Base-by-base conservation (phyloP, 768 basidiomycete genomes). In the Naganishia vishniacii region DNA sequence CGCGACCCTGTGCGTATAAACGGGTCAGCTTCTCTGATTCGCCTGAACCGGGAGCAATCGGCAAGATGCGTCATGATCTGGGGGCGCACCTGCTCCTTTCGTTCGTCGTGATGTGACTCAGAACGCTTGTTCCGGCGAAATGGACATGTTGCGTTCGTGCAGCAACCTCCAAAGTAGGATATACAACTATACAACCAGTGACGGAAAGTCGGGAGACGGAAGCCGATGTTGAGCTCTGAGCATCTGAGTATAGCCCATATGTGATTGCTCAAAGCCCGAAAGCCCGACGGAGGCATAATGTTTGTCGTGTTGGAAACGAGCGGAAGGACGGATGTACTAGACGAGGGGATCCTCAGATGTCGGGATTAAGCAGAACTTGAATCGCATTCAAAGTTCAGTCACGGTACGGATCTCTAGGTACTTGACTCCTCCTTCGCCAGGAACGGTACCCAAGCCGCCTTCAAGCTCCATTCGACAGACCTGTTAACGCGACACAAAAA, bases 381-480 rank as follows among this genome's bases (percentile, higher is more conserved):
- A 11, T 16, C 3, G 29, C 28, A 25, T 23, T 37, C 32, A 56
- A 15, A 56, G 53, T 29, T 56, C 53, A 12, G 60, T 56, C 28
- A 66, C 37, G n/a, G 59, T 62, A 8, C 58, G 31, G 13, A 62
- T 37, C 25, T 67, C 65, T 12, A 67, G 46, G 41, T 56, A 49
- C 18, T 58, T 67, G 25, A 62, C 61, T 2, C 65, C 65, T 56
- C 65, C 65, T 58, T 62, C 61, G 13, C 65, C 65, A 0, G 65
- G 61, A 18, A 58, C 45, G 2, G 61, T 53, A 11, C 61, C 60
- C 7, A 67, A 45, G 15, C 65, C 65, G 32, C 61, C 61, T 32
- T 62, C 65, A 6, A 67, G 62, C 45, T 67, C 65, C 13, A 32
- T 31, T 20, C 65, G 61, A 42, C 65, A 67, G 18, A 67, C 65